Base-by-base conservation (phyloP, 345 rosid species). In the Pugionium cornutum region DNA sequence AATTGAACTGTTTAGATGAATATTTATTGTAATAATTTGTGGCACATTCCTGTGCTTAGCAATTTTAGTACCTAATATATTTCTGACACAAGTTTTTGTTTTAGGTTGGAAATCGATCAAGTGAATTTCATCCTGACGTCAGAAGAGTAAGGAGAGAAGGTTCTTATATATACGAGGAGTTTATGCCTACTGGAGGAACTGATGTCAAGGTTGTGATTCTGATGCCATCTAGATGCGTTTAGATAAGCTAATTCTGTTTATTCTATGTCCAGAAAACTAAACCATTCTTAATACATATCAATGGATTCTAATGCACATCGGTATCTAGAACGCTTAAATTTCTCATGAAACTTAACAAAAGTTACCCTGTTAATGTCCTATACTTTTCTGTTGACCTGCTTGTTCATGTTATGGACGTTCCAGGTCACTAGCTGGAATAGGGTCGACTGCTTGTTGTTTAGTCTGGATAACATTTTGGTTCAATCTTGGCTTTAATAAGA, bases 181-280 rank as follows among this genome's bases (percentile, higher is more conserved):
- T 95, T 79, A 79, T 95, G 99, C 99, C 99, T 59, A 95, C 98
- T 4, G 99, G 98, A 60, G 98, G 99, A 79, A 95, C 99, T 43
- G 99, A 95, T 84, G 99, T 95, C 72, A 95, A 95, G 97, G 99
- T 94, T 58, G 43, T 47, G 52, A 18, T 39, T 41, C 9, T 65
- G 43, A 41, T 70, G 6, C 60, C 10, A 34, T 65, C 3, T 45
- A 36, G 9, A 36, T 67, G 31, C 9, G 47, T 55, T 58, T 45
- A 44, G 30, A 51, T 9, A 7, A 42, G 31, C 62, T 25, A 45
- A 1, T 26, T 45, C 3, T 59, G 10, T 30, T 52, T 4, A 53
- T 5, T 32, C 27, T 25, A 36, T 26, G 33, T 10, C 30, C 35
- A 43, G 60, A 36, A 30, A 47, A 40, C 47, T 32, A 44, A 42